Evolutionary conservation across 208 protist species (phyloP), one percentile per base, ranked within the genome.

Genomic region (Acanthamoeba royreba): DNA sequence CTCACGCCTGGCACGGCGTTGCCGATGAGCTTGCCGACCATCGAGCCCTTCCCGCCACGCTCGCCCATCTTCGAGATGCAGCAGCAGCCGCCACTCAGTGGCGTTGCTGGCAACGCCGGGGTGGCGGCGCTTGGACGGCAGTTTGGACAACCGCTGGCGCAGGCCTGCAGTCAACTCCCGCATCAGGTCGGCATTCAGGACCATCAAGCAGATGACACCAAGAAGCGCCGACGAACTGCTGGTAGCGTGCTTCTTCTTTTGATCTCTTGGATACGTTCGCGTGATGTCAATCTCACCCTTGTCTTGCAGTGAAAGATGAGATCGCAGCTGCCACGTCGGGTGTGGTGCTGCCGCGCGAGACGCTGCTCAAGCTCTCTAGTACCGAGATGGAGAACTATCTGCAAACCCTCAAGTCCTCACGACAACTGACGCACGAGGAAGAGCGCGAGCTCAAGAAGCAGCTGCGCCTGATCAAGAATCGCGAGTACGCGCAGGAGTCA

Each of bases 401-500:
- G 40, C 72, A 63, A 3, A 43, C 40, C 31, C 53, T 96, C 55
- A 95, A 94, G n/a, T 15, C 35, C 19, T 58, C 49, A 0, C 83
- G 93, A 4, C 35, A 92, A 33, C 74, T 96, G 13, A 94, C 94
- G 7, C 31, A 53, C 35, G 66, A 40, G 2, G 94, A 96, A 19
- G 72, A 95, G 52, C 53, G 77, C 13, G 81, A 95, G 33, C 77
- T 96, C 7, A 96, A 96, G 47, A 89, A 93, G 43, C 94, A 94
- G 66, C 28, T 72, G 55, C 93, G 95, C 45, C 46, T 95, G 8
- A 87, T 96, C 45, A 95, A 95, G 46, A 96, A 96, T 63, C 42
- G 94, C 43, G 94, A 96, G 90, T 96, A 93, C 33, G 94, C 94
- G 22, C 92, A 94, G 55, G 79, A 96, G 55, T 95, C 94, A 42